Conservation (phyloP, 2,329 filamentous ascomycete species). For the Ceratocystis variospora region DNA sequence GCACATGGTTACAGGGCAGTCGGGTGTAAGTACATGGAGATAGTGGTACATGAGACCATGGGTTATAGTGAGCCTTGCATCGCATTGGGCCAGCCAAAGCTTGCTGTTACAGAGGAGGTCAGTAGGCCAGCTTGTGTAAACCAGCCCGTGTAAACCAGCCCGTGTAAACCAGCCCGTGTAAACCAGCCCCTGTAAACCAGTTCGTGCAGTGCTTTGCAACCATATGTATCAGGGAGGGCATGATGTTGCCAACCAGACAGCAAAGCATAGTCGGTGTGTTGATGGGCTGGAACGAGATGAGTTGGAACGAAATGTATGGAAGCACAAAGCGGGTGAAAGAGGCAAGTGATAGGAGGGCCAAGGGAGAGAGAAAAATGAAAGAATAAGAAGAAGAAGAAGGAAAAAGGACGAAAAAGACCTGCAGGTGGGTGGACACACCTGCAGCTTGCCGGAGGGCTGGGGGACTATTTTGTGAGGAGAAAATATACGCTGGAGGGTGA, state of each 20-base stretch:
- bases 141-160: background rate
- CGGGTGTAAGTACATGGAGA: background rate
- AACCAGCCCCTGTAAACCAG: too few species aligned
- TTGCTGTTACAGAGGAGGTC: background rate
- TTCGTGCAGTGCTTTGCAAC: background rate
- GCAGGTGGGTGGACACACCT: background rate
- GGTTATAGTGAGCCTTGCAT: background rate
- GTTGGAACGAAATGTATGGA: background rate
- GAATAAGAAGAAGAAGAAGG: background rate
- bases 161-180: too few species aligned
- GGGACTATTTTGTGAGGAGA: background rate
- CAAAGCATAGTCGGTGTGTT: background rate
- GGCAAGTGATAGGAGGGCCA: background rate
- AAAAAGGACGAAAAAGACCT: background rate
- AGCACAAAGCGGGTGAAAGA: background rate
- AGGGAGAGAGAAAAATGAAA: background rate
- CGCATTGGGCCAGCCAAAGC: background rate
- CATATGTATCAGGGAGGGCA: background rate
- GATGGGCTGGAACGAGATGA: background rate
- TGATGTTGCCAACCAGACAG: background rate
- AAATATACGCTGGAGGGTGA: background rate
- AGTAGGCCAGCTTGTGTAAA: background rate
- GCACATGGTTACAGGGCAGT: background rate
- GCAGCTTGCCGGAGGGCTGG: constrained; percentile 1
- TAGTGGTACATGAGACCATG: background rate